Conservation (phyloP, 2,329 filamentous ascomycete genomes). For the Penicillium sp. region DNA sequence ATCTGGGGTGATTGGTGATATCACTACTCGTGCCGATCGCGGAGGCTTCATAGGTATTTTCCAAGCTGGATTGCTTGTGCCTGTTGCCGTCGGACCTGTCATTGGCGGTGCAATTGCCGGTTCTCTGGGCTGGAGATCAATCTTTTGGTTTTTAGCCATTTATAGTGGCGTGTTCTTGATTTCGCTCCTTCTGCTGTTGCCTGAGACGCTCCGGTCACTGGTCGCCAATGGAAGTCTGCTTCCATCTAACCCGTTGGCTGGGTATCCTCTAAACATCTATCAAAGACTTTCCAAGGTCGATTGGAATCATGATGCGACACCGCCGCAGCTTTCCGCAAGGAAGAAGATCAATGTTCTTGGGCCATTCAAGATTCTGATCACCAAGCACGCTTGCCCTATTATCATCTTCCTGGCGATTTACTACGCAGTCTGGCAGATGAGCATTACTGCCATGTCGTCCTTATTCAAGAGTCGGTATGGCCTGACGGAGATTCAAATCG, state of each 20-base stretch:
- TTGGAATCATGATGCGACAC: conserved; percentile 5
- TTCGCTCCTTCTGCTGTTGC: conserved; percentile 37
- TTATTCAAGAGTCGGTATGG: conserved; percentile 51
- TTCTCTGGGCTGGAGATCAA: conserved; percentile 43
- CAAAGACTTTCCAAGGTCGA: conserved; percentile 9
- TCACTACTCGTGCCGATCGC: conserved; percentile 44
- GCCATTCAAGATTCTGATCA: conserved; percentile 52
- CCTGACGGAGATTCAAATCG: conserved; percentile 50
- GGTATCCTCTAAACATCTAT: conserved; percentile 24
- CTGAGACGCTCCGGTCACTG: conserved; percentile 44
- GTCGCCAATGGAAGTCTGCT: conserved; percentile 38
- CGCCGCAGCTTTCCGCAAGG: conserved; percentile 18
- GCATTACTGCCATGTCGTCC: conserved; percentile 55
- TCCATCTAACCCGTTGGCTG: conserved; percentile 18
- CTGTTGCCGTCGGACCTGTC: conserved; percentile 45
- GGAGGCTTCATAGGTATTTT: conserved; percentile 48
- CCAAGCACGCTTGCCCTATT: conserved; percentile 47
- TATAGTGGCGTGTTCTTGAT: conserved; percentile 39
- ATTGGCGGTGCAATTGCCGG: conserved; percentile 45
- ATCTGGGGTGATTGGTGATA: conserved; percentile 46
- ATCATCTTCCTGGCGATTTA: conserved; percentile 54
- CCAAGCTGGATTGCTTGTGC: conserved; percentile 40
- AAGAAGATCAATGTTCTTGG: conserved; percentile 50
- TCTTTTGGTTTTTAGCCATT: conserved; percentile 50
- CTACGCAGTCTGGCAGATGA: conserved; percentile 60